Evolutionary conservation across 768 basidiomycete genomes (phyloP), one percentile per base, ranked within the genome.

Genomic region (Mrakia frigida): DNA sequence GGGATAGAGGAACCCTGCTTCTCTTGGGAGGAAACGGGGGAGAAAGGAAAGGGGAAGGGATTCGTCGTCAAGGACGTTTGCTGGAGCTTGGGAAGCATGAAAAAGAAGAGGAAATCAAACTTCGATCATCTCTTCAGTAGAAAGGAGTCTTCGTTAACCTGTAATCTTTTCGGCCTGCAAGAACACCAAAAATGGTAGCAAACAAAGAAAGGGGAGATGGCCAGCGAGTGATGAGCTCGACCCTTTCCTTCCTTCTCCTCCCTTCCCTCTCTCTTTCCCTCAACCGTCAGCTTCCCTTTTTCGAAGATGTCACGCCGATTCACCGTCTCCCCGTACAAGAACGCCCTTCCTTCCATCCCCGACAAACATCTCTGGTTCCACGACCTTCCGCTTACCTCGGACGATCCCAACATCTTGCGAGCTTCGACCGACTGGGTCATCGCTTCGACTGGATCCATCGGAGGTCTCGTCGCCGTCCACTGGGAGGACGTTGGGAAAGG

Each of bases 241-340:
- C 33, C 63, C 28, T 35, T 39, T 18, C n/a, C 28, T 21, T 13
- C 31, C 63, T 13, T 33, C 63, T 33, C 35, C 37, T 14, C 33
- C 31, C 14, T 65, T 18, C 35, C 65, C 18, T 43, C 65, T 5
- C 25, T 18, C 35, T 39, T 2, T 43, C 65, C 2, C 25, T 23
- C 16, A 25, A 6, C 39, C 65, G 10, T 39, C 61, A 33, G 18
- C 46, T 18, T 9, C 39, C 39, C 39, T 41, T 4, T 14, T 50
- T 21, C n/a, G n/a, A 71, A 18, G 31, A 72, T 72, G 71, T 60
- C 71, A 2, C 71, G 53, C 33, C 74, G 74, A 25, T 75, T 75
- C 56, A 33, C 59, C 52, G 74, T 43, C 25, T 43, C 68, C 11
- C 68, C 74, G 0, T 75, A 70, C 67, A 75, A 75, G 53, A 75